Percentiles rank a stretch among this genome's conserved stretches.
Conservation (phyloP, 768 basidiomycete genomes). For the Collybiopsis luxurians region DNA sequence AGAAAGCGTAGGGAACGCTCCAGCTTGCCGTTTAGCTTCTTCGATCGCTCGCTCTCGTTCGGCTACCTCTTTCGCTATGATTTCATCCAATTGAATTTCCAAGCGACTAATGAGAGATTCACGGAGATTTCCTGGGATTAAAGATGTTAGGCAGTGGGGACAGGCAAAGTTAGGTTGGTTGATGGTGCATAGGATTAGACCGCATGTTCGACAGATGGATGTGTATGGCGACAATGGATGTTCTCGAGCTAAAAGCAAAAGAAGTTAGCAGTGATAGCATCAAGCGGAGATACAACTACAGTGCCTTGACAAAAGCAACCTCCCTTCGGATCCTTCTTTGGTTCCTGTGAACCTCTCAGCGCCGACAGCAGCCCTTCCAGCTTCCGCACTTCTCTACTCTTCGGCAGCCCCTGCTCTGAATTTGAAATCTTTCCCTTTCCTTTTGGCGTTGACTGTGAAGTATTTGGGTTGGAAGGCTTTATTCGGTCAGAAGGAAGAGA, state of each 20-base stretch:
- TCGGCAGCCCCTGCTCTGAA: slow-evolving; percentile 20
- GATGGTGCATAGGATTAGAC: slow-evolving; percentile 58
- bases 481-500: slow-evolving; percentile 3
- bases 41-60: slow-evolving; percentile 43
- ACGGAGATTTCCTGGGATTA: slow-evolving; percentile 34
- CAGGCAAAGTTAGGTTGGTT: slow-evolving; percentile 55
- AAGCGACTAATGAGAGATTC: slow-evolving; percentile 39
- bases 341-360: slow-evolving; percentile 29
- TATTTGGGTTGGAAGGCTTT: not conserved
- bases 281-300: too few species aligned
- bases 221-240: slow-evolving; percentile 58
- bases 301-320: slow-evolving; percentile 77
- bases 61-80: slow-evolving; percentile 45
- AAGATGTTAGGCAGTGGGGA: slow-evolving; percentile 44
- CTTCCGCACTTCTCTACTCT: slow-evolving; percentile 45
- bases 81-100: slow-evolving; percentile 40
- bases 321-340: slow-evolving; percentile 51
- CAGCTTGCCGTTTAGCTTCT: slow-evolving; percentile 47
- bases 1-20: slow-evolving; percentile 60
- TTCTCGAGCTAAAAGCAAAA: slow-evolving; percentile 51
- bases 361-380: slow-evolving; percentile 48
- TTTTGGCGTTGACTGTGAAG: not conserved
- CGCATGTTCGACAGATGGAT: slow-evolving; percentile 55
- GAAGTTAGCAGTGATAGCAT: too few species aligned
- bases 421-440: not conserved